Conservation (phyloP, 768 basidiomycete genomes). For the Trametes coccinea region DNA sequence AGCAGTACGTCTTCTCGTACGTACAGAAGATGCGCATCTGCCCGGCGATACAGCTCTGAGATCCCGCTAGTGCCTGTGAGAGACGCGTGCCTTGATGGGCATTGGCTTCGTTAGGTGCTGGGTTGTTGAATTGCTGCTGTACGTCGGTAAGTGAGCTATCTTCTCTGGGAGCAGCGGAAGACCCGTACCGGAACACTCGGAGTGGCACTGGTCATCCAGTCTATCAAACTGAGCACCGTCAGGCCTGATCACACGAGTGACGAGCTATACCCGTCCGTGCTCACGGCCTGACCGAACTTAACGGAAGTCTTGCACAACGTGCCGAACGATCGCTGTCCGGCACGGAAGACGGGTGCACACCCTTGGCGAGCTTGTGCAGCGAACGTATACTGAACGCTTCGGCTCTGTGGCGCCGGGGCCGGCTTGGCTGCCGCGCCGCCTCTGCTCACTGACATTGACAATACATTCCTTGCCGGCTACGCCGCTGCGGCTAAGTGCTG, state of each 20-base stretch:
- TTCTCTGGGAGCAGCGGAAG: too few species aligned
- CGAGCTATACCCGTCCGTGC: not conserved
- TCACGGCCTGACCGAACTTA: not conserved
- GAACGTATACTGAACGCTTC: slow-evolving; percentile 6
- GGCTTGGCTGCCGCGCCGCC: not conserved
- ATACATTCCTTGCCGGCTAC: too few species aligned
- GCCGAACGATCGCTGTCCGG: not conserved
- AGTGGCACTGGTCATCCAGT: too few species aligned
- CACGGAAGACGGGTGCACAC: not conserved
- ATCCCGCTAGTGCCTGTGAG: not conserved
- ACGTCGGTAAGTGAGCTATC: too few species aligned
- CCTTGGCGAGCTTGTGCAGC: not conserved
- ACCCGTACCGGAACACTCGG: too few species aligned
- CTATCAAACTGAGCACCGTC: too few species aligned
- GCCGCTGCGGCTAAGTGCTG: not conserved
- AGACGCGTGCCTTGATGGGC: not conserved
- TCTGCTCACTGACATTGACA: too few species aligned
- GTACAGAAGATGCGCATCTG: slow-evolving; percentile 3
- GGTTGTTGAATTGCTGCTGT: not conserved
- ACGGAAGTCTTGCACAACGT: not conserved
- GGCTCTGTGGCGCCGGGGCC: not conserved
- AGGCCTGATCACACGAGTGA: too few species aligned
- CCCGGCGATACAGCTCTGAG: slow-evolving; percentile 5
- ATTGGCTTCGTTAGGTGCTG: not conserved
- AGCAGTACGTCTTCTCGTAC: not conserved